Conservation (phyloP, 2,329 filamentous ascomycete species). For the Botryotinia convoluta region DNA sequence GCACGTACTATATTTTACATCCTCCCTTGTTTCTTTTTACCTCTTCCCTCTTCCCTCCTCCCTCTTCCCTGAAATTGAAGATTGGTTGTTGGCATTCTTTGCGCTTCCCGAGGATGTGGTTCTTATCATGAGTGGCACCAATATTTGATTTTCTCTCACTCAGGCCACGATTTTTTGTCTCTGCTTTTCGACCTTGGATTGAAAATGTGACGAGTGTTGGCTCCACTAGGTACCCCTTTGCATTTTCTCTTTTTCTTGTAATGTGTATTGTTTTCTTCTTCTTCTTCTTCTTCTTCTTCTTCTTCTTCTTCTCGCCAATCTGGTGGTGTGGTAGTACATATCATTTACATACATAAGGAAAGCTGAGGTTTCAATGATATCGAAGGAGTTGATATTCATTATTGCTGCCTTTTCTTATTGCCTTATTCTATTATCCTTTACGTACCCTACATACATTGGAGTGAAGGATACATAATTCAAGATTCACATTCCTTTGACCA, state of each 20-base stretch:
- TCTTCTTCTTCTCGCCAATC: background rate
- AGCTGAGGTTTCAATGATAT: background rate
- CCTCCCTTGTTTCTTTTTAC: background rate
- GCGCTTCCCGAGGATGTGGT: background rate
- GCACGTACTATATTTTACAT: background rate
- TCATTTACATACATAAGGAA: background rate
- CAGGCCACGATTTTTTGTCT: background rate
- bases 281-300: background rate
- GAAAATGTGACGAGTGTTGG: conserved; percentile 7
- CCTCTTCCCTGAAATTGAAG: background rate
- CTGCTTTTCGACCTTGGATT: background rate
- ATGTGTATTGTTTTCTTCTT: background rate
- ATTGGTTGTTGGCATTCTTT: background rate
- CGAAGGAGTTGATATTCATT: background rate
- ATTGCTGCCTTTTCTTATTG: background rate
- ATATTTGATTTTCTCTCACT: background rate
- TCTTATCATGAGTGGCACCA: conserved; percentile 5
- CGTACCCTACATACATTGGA: background rate
- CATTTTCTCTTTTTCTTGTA: background rate
- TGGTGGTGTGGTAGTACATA: background rate
- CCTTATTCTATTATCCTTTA: background rate
- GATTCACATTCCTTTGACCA: background rate
- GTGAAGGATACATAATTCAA: background rate
- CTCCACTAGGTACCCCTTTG: conserved; percentile 10
- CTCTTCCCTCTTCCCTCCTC: background rate